Conservation (phyloP, 2,329 filamentous ascomycete genomes). For the Tolypocladium pustulatum region DNA sequence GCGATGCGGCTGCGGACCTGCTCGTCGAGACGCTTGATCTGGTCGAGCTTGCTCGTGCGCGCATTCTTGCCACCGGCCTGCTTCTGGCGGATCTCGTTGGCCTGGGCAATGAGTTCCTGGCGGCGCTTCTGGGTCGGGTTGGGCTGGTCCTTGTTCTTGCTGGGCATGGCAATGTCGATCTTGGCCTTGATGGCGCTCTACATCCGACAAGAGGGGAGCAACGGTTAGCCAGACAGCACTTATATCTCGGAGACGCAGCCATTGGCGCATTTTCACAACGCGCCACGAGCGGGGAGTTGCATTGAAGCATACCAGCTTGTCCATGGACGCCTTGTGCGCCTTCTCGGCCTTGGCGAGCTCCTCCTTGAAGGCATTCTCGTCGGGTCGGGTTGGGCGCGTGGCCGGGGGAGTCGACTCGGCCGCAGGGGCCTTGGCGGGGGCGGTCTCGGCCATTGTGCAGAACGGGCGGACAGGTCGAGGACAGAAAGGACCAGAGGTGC, state of each 20-base stretch:
- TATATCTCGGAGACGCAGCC: not conserved
- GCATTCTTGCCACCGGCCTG: constrained; percentile 81
- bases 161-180: constrained; percentile 71
- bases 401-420: constrained; percentile 25
- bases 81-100: constrained; percentile 74
- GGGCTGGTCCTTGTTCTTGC: constrained; percentile 65
- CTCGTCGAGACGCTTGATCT: constrained; percentile 86
- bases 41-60: constrained; percentile 68
- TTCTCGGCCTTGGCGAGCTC: constrained; percentile 75
- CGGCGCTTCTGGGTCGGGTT: constrained; percentile 73
- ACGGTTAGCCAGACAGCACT: not conserved
- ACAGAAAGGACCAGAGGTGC: constrained; percentile 7
- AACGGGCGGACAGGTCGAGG: constrained; percentile 23
- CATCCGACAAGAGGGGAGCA: constrained; percentile 3
- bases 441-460: constrained; percentile 31
- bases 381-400: constrained; percentile 71
- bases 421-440: constrained; percentile 33
- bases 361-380: constrained; percentile 76
- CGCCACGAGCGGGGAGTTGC: not conserved
- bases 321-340: constrained; percentile 68
- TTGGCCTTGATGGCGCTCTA: constrained; percentile 84
- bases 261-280: not conserved
- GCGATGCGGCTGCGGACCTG: constrained; percentile 74
- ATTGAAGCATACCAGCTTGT: constrained; percentile 31
- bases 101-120: constrained; percentile 72